A percentile compares a stretch with the other conserved stretches of the same genome.
Conservation (phyloP, 2,329 filamentous ascomycete species). For the Phialocephala subalpina region DNA sequence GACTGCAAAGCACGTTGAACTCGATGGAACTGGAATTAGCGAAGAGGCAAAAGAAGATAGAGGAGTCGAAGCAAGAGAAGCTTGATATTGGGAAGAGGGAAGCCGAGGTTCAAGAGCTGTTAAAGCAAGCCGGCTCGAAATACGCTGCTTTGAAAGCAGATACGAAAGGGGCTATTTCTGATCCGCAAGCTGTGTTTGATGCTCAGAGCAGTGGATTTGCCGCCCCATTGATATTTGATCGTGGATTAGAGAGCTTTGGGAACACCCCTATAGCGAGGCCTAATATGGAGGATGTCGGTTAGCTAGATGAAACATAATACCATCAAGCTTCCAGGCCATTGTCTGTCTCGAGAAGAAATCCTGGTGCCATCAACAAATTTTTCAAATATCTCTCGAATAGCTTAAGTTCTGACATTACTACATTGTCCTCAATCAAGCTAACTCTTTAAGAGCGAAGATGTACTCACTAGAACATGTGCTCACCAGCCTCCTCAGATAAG, state of each 20-base stretch:
- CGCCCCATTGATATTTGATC: slow-evolving; percentile 33
- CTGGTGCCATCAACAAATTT: background rate
- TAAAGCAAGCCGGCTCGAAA: slow-evolving; percentile 81
- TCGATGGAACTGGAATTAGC: slow-evolving; percentile 70
- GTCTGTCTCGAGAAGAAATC: background rate
- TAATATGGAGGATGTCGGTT: slow-evolving; percentile 43
- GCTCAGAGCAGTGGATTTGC: background rate
- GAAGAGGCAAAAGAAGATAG: slow-evolving; percentile 67
- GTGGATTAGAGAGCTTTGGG: slow-evolving; percentile 49
- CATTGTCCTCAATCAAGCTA: too few relatives aligned
- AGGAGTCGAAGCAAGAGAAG: slow-evolving; percentile 73
- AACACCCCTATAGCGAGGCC: slow-evolving; percentile 45
- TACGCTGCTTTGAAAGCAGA: slow-evolving; percentile 66
- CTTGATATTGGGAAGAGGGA: slow-evolving; percentile 73
- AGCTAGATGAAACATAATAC: slow-evolving; percentile 4
- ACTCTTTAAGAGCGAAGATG: too few relatives aligned
- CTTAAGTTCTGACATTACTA: too few relatives aligned
- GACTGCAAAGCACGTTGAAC: slow-evolving; percentile 67
- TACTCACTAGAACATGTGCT: too few relatives aligned
- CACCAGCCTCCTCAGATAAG: too few relatives aligned
- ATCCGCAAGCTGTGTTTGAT: slow-evolving; percentile 33
- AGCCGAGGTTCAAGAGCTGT: slow-evolving; percentile 78
- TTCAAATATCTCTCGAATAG: too few relatives aligned
- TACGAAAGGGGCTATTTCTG: slow-evolving; percentile 47
- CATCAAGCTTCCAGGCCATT: background rate